phyloP scores from a whole-genome alignment of 2,329 filamentous ascomycete species.

The Ophiostoma australiae region DNA sequence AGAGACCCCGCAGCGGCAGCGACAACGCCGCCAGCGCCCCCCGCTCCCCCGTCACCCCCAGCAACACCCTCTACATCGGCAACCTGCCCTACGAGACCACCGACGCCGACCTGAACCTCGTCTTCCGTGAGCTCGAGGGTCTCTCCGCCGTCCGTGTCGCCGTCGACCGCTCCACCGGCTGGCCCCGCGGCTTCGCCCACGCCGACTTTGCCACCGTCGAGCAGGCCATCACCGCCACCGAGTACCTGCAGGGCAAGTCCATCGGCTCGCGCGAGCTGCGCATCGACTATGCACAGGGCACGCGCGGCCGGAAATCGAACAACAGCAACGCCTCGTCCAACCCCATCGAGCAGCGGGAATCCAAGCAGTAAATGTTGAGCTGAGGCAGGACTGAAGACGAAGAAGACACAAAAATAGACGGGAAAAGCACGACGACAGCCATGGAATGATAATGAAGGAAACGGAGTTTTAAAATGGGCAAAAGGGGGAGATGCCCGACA shows the following conservation, averaged over 20 bases:
- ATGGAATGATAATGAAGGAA: conserved; percentile 1
- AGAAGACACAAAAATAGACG: background rate
- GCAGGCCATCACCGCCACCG: conserved; percentile 57
- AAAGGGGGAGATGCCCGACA: background rate
- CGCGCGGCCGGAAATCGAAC: background rate
- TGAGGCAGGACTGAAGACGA: background rate
- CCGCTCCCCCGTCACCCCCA: conserved; percentile 31
- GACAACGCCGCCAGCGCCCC: background rate
- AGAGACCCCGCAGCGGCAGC: background rate
- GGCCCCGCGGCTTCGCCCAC: conserved; percentile 78
- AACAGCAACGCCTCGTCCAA: background rate
- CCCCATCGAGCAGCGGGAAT: background rate
- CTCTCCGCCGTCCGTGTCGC: conserved; percentile 74
- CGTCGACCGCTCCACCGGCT: conserved; percentile 73
- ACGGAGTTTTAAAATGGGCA: conserved; percentile 5
- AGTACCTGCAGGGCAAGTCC: conserved; percentile 50
- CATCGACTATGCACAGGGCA: conserved; percentile 49
- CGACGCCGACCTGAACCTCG: conserved; percentile 71
- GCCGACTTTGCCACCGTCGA: conserved; percentile 69
- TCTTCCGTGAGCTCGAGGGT: conserved; percentile 67
- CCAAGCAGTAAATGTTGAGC: background rate
- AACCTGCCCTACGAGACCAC: conserved; percentile 84
- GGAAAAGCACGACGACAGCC: background rate
- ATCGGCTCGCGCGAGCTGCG: conserved; percentile 63
- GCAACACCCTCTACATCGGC: conserved; percentile 63